phyloP scores from a whole-genome alignment of 148 eudicot species.

The Talinum fruticosum region DNA sequence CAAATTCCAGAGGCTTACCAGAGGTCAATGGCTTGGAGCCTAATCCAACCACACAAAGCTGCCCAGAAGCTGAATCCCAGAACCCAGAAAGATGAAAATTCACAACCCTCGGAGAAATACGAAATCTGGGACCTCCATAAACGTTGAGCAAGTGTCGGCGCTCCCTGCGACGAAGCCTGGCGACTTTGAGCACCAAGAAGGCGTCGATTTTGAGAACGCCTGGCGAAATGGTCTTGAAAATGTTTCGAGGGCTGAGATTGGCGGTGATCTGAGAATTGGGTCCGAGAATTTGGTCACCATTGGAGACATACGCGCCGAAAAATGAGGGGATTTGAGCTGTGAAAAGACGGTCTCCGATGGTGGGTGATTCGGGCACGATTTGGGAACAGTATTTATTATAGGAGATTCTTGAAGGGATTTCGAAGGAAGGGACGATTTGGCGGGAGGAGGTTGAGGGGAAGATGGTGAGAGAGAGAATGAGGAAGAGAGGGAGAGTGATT shows the following conservation, averaged over 20 bases:
- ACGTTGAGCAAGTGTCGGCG: slow-evolving; percentile 38
- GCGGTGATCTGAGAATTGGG: slow-evolving; percentile 25
- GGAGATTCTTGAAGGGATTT: slow-evolving; percentile 22
- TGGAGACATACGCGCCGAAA: slow-evolving; percentile 29
- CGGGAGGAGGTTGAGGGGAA: background rate
- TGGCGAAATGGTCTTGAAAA: slow-evolving; percentile 31
- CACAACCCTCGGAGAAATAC: slow-evolving; percentile 1
- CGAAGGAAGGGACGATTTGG: slow-evolving; percentile 1
- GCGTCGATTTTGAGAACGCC: slow-evolving; percentile 39
- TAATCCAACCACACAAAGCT: slow-evolving; percentile 75
- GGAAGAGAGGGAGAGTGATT: background rate
- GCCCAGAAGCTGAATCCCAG: slow-evolving; percentile 58
- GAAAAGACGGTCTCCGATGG: slow-evolving; percentile 8
- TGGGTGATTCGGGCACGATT: slow-evolving; percentile 37
- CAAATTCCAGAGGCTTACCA: slow-evolving; percentile 15
- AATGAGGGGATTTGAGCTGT: slow-evolving; percentile 28
- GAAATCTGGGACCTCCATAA: slow-evolving; percentile 41
- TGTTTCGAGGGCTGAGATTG: slow-evolving; percentile 21
- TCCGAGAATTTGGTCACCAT: slow-evolving; percentile 24
- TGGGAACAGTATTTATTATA: slow-evolving; percentile 54
- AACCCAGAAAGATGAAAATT: slow-evolving; percentile 49
- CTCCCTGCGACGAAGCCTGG: background rate
- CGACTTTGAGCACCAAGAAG: slow-evolving; percentile 13
- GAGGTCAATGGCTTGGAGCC: slow-evolving; percentile 21
- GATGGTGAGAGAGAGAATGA: background rate